Conservation (phyloP, 2,329 filamentous ascomycete genomes). For the Fusarium globosum region DNA sequence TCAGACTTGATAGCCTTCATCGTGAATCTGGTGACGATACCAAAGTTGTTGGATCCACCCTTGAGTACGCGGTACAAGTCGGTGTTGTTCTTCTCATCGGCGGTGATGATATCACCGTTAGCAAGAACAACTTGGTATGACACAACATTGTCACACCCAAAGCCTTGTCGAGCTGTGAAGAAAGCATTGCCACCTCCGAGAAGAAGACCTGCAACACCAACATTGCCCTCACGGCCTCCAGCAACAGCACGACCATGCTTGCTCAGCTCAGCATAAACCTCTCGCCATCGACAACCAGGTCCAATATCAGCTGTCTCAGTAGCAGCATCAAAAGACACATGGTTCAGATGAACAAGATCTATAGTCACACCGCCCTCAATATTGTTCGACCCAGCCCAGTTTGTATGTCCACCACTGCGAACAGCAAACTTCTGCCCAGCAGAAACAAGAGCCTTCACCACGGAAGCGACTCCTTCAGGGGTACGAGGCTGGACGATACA, state of each 20-base stretch:
- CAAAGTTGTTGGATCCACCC: conserved; percentile 58
- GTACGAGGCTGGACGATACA: conserved; percentile 27
- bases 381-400: conserved; percentile 25
- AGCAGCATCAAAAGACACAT: conserved; percentile 20
- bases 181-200: conserved; percentile 45
- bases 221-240: conserved; percentile 55
- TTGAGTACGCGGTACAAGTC: conserved; percentile 60
- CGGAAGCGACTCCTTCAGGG: conserved; percentile 10
- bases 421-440: conserved; percentile 17
- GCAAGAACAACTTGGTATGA: conserved; percentile 62
- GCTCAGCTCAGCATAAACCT: conserved; percentile 40
- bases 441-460: conserved; percentile 20
- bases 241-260: conserved; percentile 53
- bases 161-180: conserved; percentile 53
- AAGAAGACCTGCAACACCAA: conserved; percentile 47
- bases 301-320: conserved; percentile 56
- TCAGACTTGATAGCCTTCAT: conserved; percentile 39
- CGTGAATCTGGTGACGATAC: conserved; percentile 48
- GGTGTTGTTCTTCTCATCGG: conserved; percentile 47
- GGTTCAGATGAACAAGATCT: conserved; percentile 26
- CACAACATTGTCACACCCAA: conserved; percentile 58
- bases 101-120: conserved; percentile 57
- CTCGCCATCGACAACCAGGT: conserved; percentile 56
- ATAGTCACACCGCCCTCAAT: conserved; percentile 15
- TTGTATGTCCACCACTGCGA: conserved; percentile 20